A percentile compares a stretch with the other conserved stretches of the same genome.
phyloP scores from a whole-genome alignment of 805 yeast genomes.

The Alloascoidea hylecoeti region DNA sequence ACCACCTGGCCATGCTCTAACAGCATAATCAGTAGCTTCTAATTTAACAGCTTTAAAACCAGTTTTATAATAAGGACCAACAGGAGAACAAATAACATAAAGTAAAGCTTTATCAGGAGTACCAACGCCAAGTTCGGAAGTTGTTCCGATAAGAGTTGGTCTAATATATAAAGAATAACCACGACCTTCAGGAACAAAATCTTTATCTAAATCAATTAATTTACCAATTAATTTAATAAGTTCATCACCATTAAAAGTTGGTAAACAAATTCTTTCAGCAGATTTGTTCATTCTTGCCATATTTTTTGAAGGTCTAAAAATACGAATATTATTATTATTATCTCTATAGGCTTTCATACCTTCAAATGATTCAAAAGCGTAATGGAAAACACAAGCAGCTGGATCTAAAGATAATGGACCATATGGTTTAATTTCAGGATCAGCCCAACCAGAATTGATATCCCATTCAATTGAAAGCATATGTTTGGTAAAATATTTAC shows the following conservation, averaged over 20 bases:
- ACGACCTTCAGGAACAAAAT: constrained; percentile 68
- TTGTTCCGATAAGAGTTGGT: constrained; percentile 92
- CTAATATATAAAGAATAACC: constrained; percentile 90
- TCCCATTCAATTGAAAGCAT: constrained; percentile 72
- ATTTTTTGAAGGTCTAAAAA: constrained; percentile 87
- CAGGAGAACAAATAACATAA: constrained; percentile 87
- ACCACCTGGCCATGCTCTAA: constrained; percentile 99
- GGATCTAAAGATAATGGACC: constrained; percentile 60
- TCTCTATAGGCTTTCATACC: constrained; percentile 76
- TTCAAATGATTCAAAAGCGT: constrained; percentile 73
- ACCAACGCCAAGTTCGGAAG: constrained; percentile 77
- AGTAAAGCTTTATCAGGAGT: constrained; percentile 71
- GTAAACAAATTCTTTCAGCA: constrained; percentile 80
- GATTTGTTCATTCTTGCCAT: constrained; percentile 85
- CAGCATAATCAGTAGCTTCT: constrained; percentile 92
- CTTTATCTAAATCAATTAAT: constrained; percentile 58
- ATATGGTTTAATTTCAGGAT: constrained; percentile 65
- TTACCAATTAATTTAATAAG: constrained; percentile 63
- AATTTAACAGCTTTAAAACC: constrained; percentile 92
- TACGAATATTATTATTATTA: constrained; percentile 48
- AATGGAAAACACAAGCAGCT: constrained; percentile 68
- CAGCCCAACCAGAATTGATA: constrained; percentile 51
- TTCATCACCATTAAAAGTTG: constrained; percentile 71
- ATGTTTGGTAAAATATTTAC: constrained; percentile 69
- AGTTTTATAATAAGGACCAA: constrained; percentile 90